phyloP scores from a whole-genome alignment of 2,329 filamentous ascomycete genomes.

The Neopestalotiopsis sp. region DNA sequence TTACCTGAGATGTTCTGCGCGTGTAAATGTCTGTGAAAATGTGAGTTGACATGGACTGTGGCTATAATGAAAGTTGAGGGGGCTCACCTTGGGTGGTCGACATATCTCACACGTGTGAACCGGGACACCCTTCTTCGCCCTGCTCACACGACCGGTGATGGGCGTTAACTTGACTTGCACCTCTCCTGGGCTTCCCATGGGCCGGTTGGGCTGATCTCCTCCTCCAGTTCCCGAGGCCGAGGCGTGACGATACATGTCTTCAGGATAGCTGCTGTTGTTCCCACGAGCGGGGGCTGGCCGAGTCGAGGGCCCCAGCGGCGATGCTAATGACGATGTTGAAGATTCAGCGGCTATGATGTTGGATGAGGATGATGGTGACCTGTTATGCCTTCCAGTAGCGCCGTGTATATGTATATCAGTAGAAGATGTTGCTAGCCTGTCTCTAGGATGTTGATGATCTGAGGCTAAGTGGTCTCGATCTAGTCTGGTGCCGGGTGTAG shows the following conservation, averaged over 20 bases:
- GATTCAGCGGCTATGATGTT: neutral
- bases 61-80: neutral
- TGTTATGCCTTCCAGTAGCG: slow-evolving; percentile 38
- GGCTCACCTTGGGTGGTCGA: slow-evolving; percentile 54
- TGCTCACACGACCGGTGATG: slow-evolving; percentile 61
- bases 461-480: slow-evolving; percentile 44
- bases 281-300: slow-evolving; percentile 36
- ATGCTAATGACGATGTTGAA: slow-evolving; percentile 28
- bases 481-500: slow-evolving; percentile 42
- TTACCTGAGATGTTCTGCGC: slow-evolving; percentile 67
- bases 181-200: slow-evolving; percentile 44
- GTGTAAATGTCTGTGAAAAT: slow-evolving; percentile 59
- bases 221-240: slow-evolving; percentile 42
- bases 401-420: slow-evolving; percentile 41
- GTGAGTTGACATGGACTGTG: slow-evolving; percentile 25
- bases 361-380: slow-evolving; percentile 32
- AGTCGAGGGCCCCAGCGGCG: slow-evolving; percentile 35
- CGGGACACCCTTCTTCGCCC: slow-evolving; percentile 64
- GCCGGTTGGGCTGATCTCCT: slow-evolving; percentile 45
- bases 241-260: slow-evolving; percentile 54
- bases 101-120: slow-evolving; percentile 62
- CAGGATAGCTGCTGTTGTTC: slow-evolving; percentile 45
- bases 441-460: slow-evolving; percentile 46
- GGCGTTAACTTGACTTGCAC: slow-evolving; percentile 58
- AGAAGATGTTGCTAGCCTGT: slow-evolving; percentile 38